phyloP scores from a whole-genome alignment of 192 early-diverging fungal species.

The Neocallimastix lanati region DNA sequence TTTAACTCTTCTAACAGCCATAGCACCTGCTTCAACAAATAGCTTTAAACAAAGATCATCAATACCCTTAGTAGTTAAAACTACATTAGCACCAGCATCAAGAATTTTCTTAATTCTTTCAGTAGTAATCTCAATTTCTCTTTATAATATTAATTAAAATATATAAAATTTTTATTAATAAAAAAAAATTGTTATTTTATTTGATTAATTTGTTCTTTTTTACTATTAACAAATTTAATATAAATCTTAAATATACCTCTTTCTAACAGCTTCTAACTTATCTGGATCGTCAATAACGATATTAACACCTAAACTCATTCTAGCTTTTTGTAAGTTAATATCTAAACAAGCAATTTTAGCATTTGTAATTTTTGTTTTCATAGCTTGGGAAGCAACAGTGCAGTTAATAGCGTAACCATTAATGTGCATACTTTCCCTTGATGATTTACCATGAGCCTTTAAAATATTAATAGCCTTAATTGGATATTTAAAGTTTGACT shows the following conservation, averaged over 20 bases:
- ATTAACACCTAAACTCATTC: constrained; percentile 95
- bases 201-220: no score
- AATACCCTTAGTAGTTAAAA: constrained; percentile 96
- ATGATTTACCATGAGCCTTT: constrained; percentile 90
- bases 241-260: constrained; percentile 46
- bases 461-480: constrained; percentile 94
- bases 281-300: constrained; percentile 97
- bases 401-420: constrained; percentile 95
- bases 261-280: constrained; percentile 89
- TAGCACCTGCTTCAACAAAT: constrained; percentile 94
- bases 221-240: no score
- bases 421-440: constrained; percentile 68
- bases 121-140: constrained; percentile 88
- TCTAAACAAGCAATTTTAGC: constrained; percentile 96
- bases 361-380: constrained; percentile 66
- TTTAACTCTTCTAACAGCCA: constrained; percentile 86
- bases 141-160: no score
- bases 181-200: no score
- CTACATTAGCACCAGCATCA: constrained; percentile 84
- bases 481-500: constrained; percentile 80
- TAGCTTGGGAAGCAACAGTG: constrained; percentile 85
- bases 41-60: constrained; percentile 97
- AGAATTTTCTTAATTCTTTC: constrained; percentile 93
- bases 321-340: constrained; percentile 94
- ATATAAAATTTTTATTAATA: no score